Evolutionary conservation across 176 grass and related monocot species (phyloP).

Genomic region (Musa itinerans): DNA sequence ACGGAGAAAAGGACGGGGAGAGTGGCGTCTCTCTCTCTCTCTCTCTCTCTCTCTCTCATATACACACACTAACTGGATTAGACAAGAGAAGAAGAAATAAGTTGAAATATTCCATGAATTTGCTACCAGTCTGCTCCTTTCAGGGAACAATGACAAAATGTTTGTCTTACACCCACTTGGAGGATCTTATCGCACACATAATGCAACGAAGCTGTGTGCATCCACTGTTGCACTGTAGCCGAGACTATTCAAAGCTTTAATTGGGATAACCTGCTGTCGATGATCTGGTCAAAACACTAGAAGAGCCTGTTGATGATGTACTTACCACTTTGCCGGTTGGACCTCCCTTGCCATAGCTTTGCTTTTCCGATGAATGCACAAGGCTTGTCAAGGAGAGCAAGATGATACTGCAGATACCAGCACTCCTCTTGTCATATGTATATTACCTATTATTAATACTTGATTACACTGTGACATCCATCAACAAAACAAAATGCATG

Average conservation of each 20-base stretch:
- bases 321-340: not conserved
- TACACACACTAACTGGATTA: constrained; percentile 29
- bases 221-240: constrained; percentile 1
- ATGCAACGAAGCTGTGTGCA: not conserved
- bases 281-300: not conserved
- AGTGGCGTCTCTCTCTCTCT: not conserved
- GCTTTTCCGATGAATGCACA: too few relatives aligned
- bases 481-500: too few relatives aligned
- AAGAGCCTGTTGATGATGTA: not conserved
- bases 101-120: constrained; percentile 14
- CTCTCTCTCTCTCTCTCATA: constrained; percentile 18
- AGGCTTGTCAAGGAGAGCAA: too few relatives aligned
- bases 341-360: not conserved
- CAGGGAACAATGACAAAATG: not conserved
- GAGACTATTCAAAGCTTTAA: not conserved
- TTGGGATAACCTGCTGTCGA: not conserved
- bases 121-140: not conserved
- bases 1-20: constrained; percentile 1
- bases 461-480: too few relatives aligned
- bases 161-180: not conserved
- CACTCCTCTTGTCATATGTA: too few relatives aligned
- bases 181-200: not conserved
- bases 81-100: constrained; percentile 25
- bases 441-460: too few relatives aligned
- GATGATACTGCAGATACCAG: too few relatives aligned